These are phyloP conservation scores for Stephania yunnanensis DNA, from an alignment of 164 flowering plant species.

Conservation along the genomic window DNA sequence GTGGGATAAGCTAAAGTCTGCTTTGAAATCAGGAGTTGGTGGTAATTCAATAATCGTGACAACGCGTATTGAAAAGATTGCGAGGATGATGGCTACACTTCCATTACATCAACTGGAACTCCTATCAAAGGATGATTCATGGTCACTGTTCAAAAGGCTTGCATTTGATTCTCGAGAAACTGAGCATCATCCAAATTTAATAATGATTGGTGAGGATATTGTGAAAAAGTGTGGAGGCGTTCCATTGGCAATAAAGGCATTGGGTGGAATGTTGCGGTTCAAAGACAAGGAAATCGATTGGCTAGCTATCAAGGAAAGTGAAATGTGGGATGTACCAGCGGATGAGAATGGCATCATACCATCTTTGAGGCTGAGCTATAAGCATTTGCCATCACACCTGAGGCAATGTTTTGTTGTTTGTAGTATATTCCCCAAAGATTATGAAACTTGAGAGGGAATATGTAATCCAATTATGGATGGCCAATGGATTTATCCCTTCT, in stretches of 20 bases:
- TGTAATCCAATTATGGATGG: not conserved
- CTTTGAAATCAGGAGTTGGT: not conserved
- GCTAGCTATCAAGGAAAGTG: conserved; percentile 8
- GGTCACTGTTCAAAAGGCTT: not conserved
- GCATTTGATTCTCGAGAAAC: not conserved
- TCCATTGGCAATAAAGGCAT: conserved; percentile 13
- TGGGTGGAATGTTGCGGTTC: conserved; percentile 8
- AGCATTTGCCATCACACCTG: conserved; percentile 11
- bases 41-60: conserved; percentile 1
- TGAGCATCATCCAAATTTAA: not conserved
- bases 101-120: not conserved
- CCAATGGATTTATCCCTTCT: not conserved
- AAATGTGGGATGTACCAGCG: conserved; percentile 13
- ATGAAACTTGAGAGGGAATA: not conserved
- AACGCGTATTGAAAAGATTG: not conserved
- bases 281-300: conserved; percentile 10
- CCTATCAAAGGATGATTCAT: not conserved
- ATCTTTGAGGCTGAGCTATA: conserved; percentile 13
- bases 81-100: not conserved
- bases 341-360: conserved; percentile 9
- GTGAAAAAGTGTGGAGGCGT: conserved; percentile 15
- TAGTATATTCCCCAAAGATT: conserved; percentile 18
- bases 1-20: not conserved
- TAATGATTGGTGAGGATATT: not conserved
- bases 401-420: conserved; percentile 21